Evolutionary conservation across 2,329 filamentous ascomycete genomes (phyloP), one percentile per base, ranked within the genome.

Genomic region (Calonectria pteridis): DNA sequence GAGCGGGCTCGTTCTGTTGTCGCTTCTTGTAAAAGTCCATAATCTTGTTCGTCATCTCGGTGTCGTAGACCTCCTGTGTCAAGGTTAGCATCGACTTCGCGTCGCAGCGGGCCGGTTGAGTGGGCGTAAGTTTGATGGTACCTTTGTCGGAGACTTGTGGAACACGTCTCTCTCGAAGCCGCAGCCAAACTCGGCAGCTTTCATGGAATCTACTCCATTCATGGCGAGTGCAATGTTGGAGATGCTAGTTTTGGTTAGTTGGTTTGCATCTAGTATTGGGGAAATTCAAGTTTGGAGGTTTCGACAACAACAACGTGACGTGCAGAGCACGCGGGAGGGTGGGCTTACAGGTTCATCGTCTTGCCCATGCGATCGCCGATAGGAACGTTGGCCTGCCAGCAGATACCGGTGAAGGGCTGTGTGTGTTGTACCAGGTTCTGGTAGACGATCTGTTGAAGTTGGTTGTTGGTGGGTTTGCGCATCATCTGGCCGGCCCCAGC

Each of bases 11-110:
- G 76, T 89, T 88, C 6, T 84, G 84, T 75, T 91, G 87, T 49
- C 90, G 88, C 75, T 86, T 88, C 71, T 85, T 85, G 71, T 87
- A 87, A 55, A 90, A 85, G 6, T 91, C 89, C 63, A 85, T 78
- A 0, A 86, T 84, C 75, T 89, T 90, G 14, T 76, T 80, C 2
- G 78, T 78, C 80, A 92, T 87, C 37, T 84, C 82, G 65, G 86
- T 83, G 20, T 91, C 89, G 76, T 92, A 92, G 0, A 81, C 82
- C 67, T 84, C 83, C 90, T 91, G 67, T 6, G 67, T 6, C 58
- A 11, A 33, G 37, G 78, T 83, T 55, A 83, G 78, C 50, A 78
- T 59, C 23, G 10, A 29, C 23, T 51, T 50, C 43, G 37, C 26
- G 23, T 69, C 26, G 28, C 55, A 1, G 18, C 20, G 53, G 11